These are phyloP conservation scores for Mortierella sp. DNA, from an alignment of 371 early-diverging fungal genomes.

Conservation along the genomic window DNA sequence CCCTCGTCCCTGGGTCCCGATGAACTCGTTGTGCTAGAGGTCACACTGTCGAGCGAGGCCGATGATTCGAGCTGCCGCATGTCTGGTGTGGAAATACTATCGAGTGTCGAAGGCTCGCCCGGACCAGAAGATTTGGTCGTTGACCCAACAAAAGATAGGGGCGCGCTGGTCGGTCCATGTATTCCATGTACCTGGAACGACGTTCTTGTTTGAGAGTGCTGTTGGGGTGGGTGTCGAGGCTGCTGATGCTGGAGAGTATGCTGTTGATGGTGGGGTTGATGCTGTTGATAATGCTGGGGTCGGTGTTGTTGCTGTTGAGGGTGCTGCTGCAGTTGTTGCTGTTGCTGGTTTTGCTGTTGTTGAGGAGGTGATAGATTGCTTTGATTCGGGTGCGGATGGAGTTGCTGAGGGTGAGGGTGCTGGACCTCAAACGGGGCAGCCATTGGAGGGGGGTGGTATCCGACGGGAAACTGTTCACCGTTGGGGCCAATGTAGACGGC, in stretches of 20 bases:
- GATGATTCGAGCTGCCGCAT: slow-evolving; percentile 41
- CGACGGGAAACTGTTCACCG: slow-evolving; percentile 44
- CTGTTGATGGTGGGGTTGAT: slow-evolving; percentile 6
- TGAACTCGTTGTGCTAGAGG: slow-evolving; percentile 12
- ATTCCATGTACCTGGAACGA: slow-evolving; percentile 33
- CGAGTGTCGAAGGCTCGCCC: slow-evolving; percentile 13
- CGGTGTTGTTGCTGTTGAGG: slow-evolving; percentile 18
- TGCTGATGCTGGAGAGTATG: slow-evolving; percentile 15
- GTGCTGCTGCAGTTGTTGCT: slow-evolving; percentile 15
- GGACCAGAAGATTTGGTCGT: slow-evolving; percentile 13
- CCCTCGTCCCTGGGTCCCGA: slow-evolving; percentile 12
- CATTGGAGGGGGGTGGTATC: slow-evolving; percentile 42
- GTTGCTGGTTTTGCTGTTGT: slow-evolving; percentile 24
- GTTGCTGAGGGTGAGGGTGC: slow-evolving; percentile 21
- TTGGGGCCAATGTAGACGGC: slow-evolving; percentile 51
- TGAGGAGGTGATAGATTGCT: slow-evolving; percentile 15
- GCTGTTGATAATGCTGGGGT: slow-evolving; percentile 11
- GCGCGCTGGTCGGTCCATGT: slow-evolving; percentile 45
- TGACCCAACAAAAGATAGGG: slow-evolving; percentile 24
- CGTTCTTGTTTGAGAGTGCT: slow-evolving; percentile 11
- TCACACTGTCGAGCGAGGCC: slow-evolving; percentile 20
- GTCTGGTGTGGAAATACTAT: slow-evolving; percentile 31
- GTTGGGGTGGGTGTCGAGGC: not conserved
- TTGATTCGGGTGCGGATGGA: slow-evolving; percentile 10
- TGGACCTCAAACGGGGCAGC: slow-evolving; percentile 25